Percentiles rank a stretch among this genome's conserved stretches.
phyloP scores from a whole-genome alignment of 2,329 filamentous ascomycete species.

The Verticillium albo-atrum region DNA sequence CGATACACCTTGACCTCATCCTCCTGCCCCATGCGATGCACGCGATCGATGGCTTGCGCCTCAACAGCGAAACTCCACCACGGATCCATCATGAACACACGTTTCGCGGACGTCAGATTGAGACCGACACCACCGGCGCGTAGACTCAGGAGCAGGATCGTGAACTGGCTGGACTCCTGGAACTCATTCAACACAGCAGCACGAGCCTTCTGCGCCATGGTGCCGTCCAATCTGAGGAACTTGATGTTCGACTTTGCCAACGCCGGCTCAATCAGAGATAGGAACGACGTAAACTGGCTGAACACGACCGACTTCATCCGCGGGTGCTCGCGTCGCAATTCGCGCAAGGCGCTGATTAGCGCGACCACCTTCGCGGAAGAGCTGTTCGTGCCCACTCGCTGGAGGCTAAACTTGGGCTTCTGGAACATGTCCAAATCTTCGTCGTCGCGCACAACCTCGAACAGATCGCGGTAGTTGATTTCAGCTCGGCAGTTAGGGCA shows the following conservation, averaged over 20 bases:
- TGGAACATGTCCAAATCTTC: slow-evolving; percentile 44
- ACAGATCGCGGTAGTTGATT: slow-evolving; percentile 79
- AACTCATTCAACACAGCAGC: slow-evolving; percentile 76
- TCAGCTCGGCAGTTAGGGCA: slow-evolving; percentile 89
- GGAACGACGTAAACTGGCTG: slow-evolving; percentile 94
- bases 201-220: slow-evolving; percentile 80
- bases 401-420: slow-evolving; percentile 52
- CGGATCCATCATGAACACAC: slow-evolving; percentile 98
- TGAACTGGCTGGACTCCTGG: slow-evolving; percentile 54
- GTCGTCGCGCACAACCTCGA: slow-evolving; percentile 84
- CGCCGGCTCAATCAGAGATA: slow-evolving; percentile 83
- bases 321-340: slow-evolving; percentile 60
- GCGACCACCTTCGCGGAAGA: slow-evolving; percentile 88
- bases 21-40: slow-evolving; percentile 94
- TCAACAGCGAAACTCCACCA: slow-evolving; percentile 99
- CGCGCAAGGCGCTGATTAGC: slow-evolving; percentile 70
- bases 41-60: slow-evolving; percentile 93
- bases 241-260: slow-evolving; percentile 67
- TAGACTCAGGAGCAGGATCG: slow-evolving; percentile 76
- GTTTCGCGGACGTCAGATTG: slow-evolving; percentile 82
- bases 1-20: slow-evolving; percentile 79
- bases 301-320: slow-evolving; percentile 87
- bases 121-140: slow-evolving; percentile 90
- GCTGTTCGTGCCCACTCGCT: slow-evolving; percentile 50
- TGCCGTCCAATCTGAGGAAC: slow-evolving; percentile 85